Evolutionary conservation across 352 stramenopile species (phyloP), one percentile per base, ranked within the genome.

Genomic region (Aphanomyces stellatus): DNA sequence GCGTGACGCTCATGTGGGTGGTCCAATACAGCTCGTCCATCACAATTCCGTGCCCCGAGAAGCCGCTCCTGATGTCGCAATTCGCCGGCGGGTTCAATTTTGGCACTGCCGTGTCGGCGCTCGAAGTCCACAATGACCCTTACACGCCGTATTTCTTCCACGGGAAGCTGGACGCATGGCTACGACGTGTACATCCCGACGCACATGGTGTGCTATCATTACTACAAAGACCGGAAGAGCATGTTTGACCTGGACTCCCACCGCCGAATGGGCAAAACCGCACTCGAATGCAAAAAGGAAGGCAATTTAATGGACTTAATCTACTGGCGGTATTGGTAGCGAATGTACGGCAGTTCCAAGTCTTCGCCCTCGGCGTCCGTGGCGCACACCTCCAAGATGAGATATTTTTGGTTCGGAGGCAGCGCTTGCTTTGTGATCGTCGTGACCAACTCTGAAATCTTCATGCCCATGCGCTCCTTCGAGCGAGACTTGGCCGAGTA

Each of bases 401-500:
- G 78, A 69, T 98, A 99, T 68, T 98, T 96, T 71, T 98, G 88
- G 70, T 96, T 97, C 27, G 80, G 59, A 42, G 96, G 91, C 57
- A 99, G 89, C 15, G 92, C 81, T 69, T 97, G 98, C 78, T 99
- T 99, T 24, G 93, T 98, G 41, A 99, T 96, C 22, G 87, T 96
- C 31, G 84, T 82, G 24, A 99, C 92, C 19, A 99, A 81, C 67
- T 98, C 82, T 42, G 90, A 96, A 74, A 99, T 97, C 64, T 91
- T 96, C 96, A 99, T 98, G 27, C 82, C 81, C 90, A 98, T 98
- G 49, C 97, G 88, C 74, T 98, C 95, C 74, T 93, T 92, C 42
- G 83, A 93, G 8, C 83, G 79, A 25, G 85, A 92, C 71, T 94
- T 94, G 31, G 80, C 74, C 64, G 85, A 93, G 72, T 94, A 94